Evolutionary conservation across 164 flowering plant species (phyloP).

Genomic region (Dillenia suffruticosa): DNA sequence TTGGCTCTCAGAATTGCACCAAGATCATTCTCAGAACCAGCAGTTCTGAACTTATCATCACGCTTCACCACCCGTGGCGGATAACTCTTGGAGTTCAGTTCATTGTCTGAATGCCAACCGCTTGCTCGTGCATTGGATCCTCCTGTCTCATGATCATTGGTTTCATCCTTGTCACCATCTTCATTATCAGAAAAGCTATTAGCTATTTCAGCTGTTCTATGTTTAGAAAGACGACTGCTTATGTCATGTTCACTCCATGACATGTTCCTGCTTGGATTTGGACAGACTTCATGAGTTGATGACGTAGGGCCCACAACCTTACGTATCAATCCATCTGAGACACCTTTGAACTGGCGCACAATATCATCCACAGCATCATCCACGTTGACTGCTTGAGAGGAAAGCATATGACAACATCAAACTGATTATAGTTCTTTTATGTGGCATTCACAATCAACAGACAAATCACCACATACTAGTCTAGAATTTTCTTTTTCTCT

Average conservation of each 20-base stretch:
- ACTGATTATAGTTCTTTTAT: too few relatives aligned
- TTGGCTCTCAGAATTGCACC: constrained; percentile 12
- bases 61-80: constrained; percentile 54
- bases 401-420: too few relatives aligned
- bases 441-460: too few relatives aligned
- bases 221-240: constrained; percentile 26
- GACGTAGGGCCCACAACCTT: constrained; percentile 69
- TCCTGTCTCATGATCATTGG: constrained; percentile 25
- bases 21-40: constrained; percentile 11
- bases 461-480: too few relatives aligned
- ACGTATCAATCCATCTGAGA: constrained; percentile 81
- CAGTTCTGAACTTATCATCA: constrained; percentile 21
- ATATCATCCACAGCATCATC: constrained; percentile 98
- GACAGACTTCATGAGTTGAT: constrained; percentile 27
- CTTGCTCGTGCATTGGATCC: constrained; percentile 24
- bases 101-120: constrained; percentile 90
- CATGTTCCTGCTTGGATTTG: constrained; percentile 27
- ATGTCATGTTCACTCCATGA: constrained; percentile 59
- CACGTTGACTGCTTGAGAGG: constrained; percentile 68
- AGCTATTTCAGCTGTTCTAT: constrained; percentile 33
- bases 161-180: constrained; percentile 48
- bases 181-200: constrained; percentile 70
- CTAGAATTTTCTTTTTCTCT: too few relatives aligned
- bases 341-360: constrained; percentile 91
- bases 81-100: constrained; percentile 53